Conservation (phyloP, 176 grass and related monocot species). For the Poa pratensis region DNA sequence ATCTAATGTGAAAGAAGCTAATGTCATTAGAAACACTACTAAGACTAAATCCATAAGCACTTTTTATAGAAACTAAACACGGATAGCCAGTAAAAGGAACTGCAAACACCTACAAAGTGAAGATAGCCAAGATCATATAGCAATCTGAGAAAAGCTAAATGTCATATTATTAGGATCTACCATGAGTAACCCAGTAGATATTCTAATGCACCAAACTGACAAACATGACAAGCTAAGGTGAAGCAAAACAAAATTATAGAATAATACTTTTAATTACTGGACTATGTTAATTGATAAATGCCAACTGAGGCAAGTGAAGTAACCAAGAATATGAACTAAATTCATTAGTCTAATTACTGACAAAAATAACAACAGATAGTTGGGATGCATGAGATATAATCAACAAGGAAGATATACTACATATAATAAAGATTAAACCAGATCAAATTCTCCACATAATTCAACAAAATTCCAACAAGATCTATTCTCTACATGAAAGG, state of each 20-base stretch:
- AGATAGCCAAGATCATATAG: neutral
- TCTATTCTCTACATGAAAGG: slow-evolving; percentile 2
- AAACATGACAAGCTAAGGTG: neutral
- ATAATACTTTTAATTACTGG: no score
- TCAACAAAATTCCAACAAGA: slow-evolving; percentile 9
- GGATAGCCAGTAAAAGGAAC: no score
- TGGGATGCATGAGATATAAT: neutral
- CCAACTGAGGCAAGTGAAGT: no score
- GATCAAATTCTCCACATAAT: neutral
- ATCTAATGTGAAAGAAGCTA: no score
- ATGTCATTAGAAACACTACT: no score
- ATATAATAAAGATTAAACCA: neutral
- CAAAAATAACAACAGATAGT: neutral
- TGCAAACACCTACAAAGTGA: neutral
- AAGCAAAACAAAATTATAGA: neutral
- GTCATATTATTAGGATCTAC: neutral
- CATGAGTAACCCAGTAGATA: neutral
- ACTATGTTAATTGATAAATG: no score
- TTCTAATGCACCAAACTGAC: neutral
- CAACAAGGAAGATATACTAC: neutral
- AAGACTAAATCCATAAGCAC: no score
- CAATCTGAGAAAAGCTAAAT: neutral
- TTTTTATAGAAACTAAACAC: no score
- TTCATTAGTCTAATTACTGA: neutral
- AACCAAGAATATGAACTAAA: neutral